A percentile compares a stretch with the other conserved stretches of the same genome.
Conservation (phyloP, 345 rosid species). For the Firmiana major region DNA sequence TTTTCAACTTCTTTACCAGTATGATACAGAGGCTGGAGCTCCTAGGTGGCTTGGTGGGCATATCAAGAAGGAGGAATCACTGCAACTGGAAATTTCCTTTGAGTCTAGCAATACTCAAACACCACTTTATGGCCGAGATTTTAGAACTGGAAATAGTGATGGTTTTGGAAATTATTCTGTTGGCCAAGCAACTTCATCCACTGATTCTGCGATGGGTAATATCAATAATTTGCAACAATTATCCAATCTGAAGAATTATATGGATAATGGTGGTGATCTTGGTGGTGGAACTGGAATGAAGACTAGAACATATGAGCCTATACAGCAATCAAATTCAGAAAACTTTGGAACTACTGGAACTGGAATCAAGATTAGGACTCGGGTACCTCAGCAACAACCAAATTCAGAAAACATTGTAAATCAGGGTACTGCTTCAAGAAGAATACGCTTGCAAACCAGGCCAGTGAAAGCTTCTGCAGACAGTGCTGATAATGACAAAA, state of each 20-base stretch:
- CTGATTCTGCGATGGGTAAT: constrained; percentile 28
- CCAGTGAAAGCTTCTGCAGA: constrained; percentile 7
- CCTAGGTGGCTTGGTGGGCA: constrained; percentile 24
- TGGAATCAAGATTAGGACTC: constrained; percentile 57
- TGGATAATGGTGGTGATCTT: constrained; percentile 21
- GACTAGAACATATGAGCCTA: constrained; percentile 43
- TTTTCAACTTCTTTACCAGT: constrained; percentile 18
- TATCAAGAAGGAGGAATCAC: constrained; percentile 28
- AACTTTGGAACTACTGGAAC: constrained; percentile 41
- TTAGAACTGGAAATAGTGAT: constrained; percentile 19
- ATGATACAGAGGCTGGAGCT: constrained; percentile 23
- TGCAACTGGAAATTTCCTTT: constrained; percentile 36
- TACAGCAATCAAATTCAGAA: constrained; percentile 23
- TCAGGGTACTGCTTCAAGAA: constrained; percentile 69
- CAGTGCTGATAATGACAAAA: constrained; percentile 4
- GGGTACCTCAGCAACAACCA: constrained; percentile 32
- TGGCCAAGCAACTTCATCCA: constrained; percentile 34
- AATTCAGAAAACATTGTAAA: constrained; percentile 17
- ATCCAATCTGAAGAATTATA: constrained; percentile 27
- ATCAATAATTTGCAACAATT: constrained; percentile 31
- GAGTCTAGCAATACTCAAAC: constrained; percentile 28
- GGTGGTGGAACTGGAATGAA: constrained; percentile 50
- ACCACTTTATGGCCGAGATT: constrained; percentile 20
- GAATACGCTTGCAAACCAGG: constrained; percentile 45
- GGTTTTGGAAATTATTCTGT: constrained; percentile 15